Percentiles rank a stretch among this genome's conserved stretches.
Conservation (phyloP, 1,139 yeast genomes). For the Yamadazyma sp. region DNA sequence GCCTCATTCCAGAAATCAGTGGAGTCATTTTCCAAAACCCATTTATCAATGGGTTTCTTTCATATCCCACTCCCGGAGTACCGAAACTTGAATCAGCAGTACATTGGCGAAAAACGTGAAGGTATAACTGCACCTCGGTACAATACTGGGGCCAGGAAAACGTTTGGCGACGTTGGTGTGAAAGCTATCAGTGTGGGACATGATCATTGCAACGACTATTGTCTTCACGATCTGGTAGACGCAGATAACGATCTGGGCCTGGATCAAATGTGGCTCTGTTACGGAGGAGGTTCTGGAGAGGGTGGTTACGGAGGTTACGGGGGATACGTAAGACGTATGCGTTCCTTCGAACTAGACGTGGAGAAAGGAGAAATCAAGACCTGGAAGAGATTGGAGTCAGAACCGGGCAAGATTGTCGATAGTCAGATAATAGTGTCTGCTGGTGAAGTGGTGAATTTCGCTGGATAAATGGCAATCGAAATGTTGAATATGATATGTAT, state of each 20-base stretch:
- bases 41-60: conserved; percentile 82
- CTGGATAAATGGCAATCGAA: neutral
- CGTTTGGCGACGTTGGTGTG: conserved; percentile 64
- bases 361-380: conserved; percentile 52
- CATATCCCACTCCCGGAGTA: conserved; percentile 93
- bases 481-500: too few relatives aligned
- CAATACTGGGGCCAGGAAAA: conserved; percentile 63
- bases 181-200: conserved; percentile 81
- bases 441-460: conserved; percentile 37
- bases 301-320: conserved; percentile 96
- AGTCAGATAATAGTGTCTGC: conserved; percentile 54
- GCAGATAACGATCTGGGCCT: conserved; percentile 20
- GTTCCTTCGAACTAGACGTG: conserved; percentile 68
- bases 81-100: conserved; percentile 44
- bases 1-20: conserved; percentile 28
- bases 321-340: conserved; percentile 72
- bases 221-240: conserved; percentile 51
- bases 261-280: conserved; percentile 76
- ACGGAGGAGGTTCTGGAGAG: conserved; percentile 91
- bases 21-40: conserved; percentile 33
- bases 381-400: conserved; percentile 69
- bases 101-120: conserved; percentile 66
- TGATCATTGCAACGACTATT: conserved; percentile 92
- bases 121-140: conserved; percentile 74
- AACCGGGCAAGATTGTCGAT: conserved; percentile 54